These are phyloP conservation scores for Chalciporus sphaerocephalus DNA, from an alignment of 768 basidiomycete species.

Conservation along the genomic window DNA sequence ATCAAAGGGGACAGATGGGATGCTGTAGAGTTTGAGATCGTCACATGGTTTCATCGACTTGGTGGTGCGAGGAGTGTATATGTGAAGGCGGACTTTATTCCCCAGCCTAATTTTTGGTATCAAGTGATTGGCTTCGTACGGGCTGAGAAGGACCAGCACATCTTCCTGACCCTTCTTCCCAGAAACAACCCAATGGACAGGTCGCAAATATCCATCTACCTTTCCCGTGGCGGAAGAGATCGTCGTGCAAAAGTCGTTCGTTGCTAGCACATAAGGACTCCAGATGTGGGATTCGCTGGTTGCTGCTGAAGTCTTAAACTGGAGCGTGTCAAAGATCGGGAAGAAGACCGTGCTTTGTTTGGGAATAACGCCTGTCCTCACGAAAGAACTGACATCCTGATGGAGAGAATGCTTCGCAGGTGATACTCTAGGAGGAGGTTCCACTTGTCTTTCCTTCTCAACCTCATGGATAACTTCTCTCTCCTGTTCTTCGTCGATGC, in stretches of 20 bases:
- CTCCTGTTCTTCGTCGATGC: conserved; percentile 44
- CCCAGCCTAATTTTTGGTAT: conserved; percentile 35
- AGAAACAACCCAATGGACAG: conserved; percentile 43
- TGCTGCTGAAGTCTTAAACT: not conserved
- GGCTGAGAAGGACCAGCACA: conserved; percentile 38
- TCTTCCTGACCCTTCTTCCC: conserved; percentile 29
- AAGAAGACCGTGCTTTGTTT: no score
- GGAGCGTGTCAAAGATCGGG: not conserved
- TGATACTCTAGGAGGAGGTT: conserved; percentile 30
- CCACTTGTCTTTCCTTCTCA: conserved; percentile 37
- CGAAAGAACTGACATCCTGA: not conserved
- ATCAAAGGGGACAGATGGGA: conserved; percentile 18
- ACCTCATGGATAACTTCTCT: conserved; percentile 41
- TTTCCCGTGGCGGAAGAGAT: conserved; percentile 1
- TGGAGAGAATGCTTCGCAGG: conserved; percentile 16
- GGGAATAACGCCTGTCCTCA: not conserved
- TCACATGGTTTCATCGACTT: conserved; percentile 36
- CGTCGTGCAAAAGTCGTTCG: not conserved
- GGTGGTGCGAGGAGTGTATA: conserved; percentile 38
- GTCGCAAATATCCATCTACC: conserved; percentile 33
- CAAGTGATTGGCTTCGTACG: conserved; percentile 36
- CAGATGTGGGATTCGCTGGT: not conserved
- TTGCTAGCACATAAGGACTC: not conserved
- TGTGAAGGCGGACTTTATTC: conserved; percentile 35
- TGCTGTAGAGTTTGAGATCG: conserved; percentile 19